phyloP scores from a whole-genome alignment of 306 rosid genomes.

The Rosa multiflora region DNA sequence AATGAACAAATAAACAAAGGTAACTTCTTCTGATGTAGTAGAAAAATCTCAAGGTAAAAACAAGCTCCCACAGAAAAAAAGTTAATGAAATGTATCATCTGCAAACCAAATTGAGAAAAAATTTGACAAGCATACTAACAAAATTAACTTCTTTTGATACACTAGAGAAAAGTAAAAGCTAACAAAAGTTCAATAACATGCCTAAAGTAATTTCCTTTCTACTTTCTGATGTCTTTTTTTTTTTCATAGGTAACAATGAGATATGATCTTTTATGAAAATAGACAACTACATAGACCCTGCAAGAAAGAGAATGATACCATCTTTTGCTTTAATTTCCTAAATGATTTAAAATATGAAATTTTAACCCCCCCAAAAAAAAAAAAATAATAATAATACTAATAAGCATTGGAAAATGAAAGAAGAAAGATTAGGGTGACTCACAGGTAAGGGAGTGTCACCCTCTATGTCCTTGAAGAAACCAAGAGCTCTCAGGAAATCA shows the following conservation, averaged over 20 bases:
- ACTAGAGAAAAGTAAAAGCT: not conserved
- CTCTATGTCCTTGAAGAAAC: slow-evolving; percentile 27
- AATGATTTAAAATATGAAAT: not conserved
- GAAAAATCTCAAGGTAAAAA: not conserved
- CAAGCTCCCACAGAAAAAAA: too few relatives aligned
- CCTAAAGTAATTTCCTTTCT: not conserved
- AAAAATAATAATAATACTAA: not conserved
- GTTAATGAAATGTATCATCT: too few relatives aligned
- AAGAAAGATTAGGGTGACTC: not conserved
- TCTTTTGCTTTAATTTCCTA: not conserved
- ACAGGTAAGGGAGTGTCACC: slow-evolving; percentile 23
- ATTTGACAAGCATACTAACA: not conserved
- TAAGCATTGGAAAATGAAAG: not conserved
- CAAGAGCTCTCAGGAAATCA: slow-evolving; percentile 58
- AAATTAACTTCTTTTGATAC: not conserved
- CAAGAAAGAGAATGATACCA: not conserved
- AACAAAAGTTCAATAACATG: not conserved
- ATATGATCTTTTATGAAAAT: not conserved
- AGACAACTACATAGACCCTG: not conserved
- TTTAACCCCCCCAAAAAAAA: too few relatives aligned
- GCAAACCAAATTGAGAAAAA: not conserved
- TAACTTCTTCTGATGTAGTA: not conserved
- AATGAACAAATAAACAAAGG: not conserved
- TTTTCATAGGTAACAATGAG: not conserved
- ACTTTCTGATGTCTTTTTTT: not conserved